Base-by-base conservation (phyloP, 352 stramenopile genomes). In the Phytophthora fragariaefolia region DNA sequence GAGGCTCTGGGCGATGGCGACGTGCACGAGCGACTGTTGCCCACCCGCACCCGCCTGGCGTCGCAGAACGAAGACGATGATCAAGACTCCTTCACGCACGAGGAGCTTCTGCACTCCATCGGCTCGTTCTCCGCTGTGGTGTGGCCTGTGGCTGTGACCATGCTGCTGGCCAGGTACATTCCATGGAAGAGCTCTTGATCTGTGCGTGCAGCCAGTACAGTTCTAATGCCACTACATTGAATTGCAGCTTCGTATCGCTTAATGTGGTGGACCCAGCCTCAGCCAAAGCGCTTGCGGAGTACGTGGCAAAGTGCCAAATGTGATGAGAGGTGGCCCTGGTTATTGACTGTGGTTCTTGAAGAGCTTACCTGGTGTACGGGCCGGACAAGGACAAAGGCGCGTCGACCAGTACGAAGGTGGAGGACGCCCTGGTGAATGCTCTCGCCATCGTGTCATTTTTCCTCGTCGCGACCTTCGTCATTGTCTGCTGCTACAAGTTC, bases 401-500 rank as follows among this genome's bases (percentile, higher is more conserved):
- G 15, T 91, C 85, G 0, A 77, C 85, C 18, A 65, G 82, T 13
- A 92, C 86, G 5, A 92, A 91, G 69, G 70, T 95, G 26, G 80
- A 73, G 9, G 72, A 96, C 53, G 87, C 88, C 10, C 40, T 97
- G 18, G 71, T 97, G 46, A 97, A 97, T 61, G 90, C 92, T 7
- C 66, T 98, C 17, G 89, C 85, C 53, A 97, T 98, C 55, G 90
- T 98, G 24, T 87, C 81, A 23, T 92, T 97, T 43, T 97, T 98
- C 46, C 75, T 93, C 10, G 79, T 93, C 47, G 88, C 89, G 43
- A 97, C 92, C 27, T 97, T 97, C 49, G 76, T 96, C 7, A 96
- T 98, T 60, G 91, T 97, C 17, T 83, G 89, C 43, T 93, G 90
- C 68, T 97, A 97, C 82, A 96, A 96, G 52, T 95, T 92, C 69